phyloP scores from a whole-genome alignment of 176 grass and related monocot species.

The Avena insularis region DNA sequence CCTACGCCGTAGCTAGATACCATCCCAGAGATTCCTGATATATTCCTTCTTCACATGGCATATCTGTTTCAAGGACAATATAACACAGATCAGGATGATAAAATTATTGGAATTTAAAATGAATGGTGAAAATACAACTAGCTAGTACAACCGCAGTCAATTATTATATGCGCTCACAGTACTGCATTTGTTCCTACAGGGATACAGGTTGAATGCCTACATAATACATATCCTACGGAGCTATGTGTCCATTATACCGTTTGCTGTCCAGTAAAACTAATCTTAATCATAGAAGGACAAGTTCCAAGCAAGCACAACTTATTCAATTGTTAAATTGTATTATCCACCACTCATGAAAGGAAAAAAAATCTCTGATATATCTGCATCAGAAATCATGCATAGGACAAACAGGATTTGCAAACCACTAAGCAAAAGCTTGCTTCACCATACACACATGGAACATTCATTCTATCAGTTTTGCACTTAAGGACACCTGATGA shows the following conservation, averaged over 20 bases:
- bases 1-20: background rate
- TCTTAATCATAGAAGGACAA: background rate
- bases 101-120: background rate
- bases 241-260: background rate
- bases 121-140: background rate
- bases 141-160: background rate
- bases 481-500: background rate
- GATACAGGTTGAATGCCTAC: background rate
- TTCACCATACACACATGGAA: background rate
- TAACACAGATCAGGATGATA: background rate
- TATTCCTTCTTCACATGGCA: background rate
- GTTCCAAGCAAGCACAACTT: background rate
- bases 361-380: no score
- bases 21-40: background rate
- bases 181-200: background rate
- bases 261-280: background rate
- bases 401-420: no score
- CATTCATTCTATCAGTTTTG: background rate
- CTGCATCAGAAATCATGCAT: no score
- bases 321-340: background rate
- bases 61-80: background rate
- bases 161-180: background rate
- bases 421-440: background rate
- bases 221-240: background rate
- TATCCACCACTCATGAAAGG: background rate